These are phyloP conservation scores for Aspergillus awamori DNA, from an alignment of 2,329 filamentous ascomycete species.

Conservation along the genomic window DNA sequence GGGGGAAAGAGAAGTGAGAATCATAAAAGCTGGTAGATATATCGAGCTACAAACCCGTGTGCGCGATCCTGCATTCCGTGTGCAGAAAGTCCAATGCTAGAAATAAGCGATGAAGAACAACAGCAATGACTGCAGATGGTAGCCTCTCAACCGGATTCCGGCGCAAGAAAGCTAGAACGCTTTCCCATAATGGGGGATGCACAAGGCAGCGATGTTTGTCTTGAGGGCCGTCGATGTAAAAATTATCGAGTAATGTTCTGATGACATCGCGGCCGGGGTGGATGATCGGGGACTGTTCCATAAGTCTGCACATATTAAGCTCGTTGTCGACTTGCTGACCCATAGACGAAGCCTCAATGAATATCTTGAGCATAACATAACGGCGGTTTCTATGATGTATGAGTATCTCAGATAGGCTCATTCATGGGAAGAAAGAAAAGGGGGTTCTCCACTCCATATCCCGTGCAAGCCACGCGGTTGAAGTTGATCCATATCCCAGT, in stretches of 20 bases:
- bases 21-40: conserved; percentile 4
- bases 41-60: conserved; percentile 45
- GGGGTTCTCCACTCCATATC: conserved; percentile 33
- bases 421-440: background rate
- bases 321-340: conserved; percentile 41
- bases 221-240: conserved; percentile 34
- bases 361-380: conserved; percentile 38
- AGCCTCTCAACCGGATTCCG: conserved; percentile 46
- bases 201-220: conserved; percentile 42
- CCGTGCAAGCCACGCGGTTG: conserved; percentile 42
- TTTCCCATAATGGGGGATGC: conserved; percentile 50
- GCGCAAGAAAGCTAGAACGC: conserved; percentile 41
- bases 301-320: conserved; percentile 48
- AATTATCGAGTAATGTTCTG: conserved; percentile 37
- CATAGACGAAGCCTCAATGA: conserved; percentile 31
- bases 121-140: conserved; percentile 37
- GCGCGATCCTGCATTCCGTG: conserved; percentile 49
- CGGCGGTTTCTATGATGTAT: conserved; percentile 23
- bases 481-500: conserved; percentile 40
- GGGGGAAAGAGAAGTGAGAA: conserved; percentile 6
- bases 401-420: background rate
- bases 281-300: conserved; percentile 28
- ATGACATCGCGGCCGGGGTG: conserved; percentile 37
- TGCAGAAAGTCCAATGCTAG: conserved; percentile 52
- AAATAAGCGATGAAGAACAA: conserved; percentile 46